These are phyloP conservation scores for Cystoisospora suis DNA, from an alignment of 169 alveolate genomes.

Conservation along the genomic window DNA sequence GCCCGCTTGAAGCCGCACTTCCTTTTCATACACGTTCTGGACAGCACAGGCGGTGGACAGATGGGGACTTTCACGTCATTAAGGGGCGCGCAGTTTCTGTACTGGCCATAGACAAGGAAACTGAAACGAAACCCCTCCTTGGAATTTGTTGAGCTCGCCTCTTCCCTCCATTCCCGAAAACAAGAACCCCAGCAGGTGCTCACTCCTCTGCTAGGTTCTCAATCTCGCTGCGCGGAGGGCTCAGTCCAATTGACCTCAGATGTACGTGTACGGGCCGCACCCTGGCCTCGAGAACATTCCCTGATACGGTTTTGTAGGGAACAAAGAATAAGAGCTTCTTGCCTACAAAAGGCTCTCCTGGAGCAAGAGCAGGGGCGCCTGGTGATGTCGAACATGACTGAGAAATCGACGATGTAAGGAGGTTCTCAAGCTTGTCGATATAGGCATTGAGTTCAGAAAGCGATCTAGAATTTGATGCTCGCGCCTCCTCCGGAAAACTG, in stretches of 20 bases:
- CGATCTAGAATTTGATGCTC: slow-evolving; percentile 1
- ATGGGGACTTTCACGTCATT: no score
- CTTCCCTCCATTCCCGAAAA: no score
- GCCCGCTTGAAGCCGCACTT: no score
- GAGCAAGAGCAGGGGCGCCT: no score
- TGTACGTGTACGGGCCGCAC: slow-evolving; percentile 43
- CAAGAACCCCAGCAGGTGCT: no score
- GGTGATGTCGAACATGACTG: neutral
- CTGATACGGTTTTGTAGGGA: slow-evolving; percentile 8
- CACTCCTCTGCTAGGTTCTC: slow-evolving; percentile 34
- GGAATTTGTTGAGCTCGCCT: no score
- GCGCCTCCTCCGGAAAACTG: slow-evolving; percentile 46
- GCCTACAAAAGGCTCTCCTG: neutral
- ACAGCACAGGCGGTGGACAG: no score
- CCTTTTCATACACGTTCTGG: no score
- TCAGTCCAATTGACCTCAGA: slow-evolving; percentile 6
- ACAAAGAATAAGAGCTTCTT: slow-evolving; percentile 3
- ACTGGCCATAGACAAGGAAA: no score
- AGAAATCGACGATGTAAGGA: slow-evolving; percentile 16
- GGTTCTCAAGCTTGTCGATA: slow-evolving; percentile 35
- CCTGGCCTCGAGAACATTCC: neutral
- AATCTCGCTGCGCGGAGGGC: neutral
- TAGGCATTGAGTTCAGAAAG: slow-evolving; percentile 48
- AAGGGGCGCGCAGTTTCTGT: no score
- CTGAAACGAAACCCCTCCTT: no score